phyloP scores from a whole-genome alignment of 139 green algal species.

The Tetraselmis chui region DNA sequence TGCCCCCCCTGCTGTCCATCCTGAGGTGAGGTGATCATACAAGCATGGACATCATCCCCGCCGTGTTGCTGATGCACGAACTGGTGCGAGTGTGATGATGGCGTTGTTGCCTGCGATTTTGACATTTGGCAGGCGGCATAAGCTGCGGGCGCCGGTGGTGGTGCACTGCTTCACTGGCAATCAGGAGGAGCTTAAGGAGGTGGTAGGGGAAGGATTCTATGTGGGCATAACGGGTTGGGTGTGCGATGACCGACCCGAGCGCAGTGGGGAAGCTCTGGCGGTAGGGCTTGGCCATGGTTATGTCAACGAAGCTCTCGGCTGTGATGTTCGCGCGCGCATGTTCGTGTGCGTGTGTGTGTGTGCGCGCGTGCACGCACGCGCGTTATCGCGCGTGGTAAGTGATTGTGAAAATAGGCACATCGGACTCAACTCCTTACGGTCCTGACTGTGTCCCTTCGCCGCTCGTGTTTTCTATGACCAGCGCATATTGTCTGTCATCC shows the following conservation, averaged over 20 bases:
- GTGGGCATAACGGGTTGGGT: constrained; percentile 76
- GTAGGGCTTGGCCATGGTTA: constrained; percentile 1
- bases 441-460: no score
- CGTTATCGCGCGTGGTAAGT: no score
- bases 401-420: no score
- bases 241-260: constrained; percentile 57
- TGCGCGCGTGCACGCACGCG: no score
- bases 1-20: constrained; percentile 35
- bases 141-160: constrained; percentile 37
- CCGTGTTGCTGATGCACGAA: no score
- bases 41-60: no score
- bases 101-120: no score
- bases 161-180: constrained; percentile 74
- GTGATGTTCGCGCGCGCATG: no score
- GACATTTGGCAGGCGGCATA: constrained; percentile 22
- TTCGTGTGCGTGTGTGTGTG: no score
- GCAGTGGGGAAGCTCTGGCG: constrained; percentile 51
- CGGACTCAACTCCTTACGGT: no score
- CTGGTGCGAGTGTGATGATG: background rate
- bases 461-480: no score
- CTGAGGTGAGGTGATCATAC: constrained; percentile 24
- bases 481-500: constrained; percentile 48
- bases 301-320: no score
- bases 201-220: constrained; percentile 44
- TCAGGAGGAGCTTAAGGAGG: constrained; percentile 38